These are phyloP conservation scores for Coniferiporia weirii DNA, from an alignment of 1,284 basidiomycete genomes.

Conservation along the genomic window DNA sequence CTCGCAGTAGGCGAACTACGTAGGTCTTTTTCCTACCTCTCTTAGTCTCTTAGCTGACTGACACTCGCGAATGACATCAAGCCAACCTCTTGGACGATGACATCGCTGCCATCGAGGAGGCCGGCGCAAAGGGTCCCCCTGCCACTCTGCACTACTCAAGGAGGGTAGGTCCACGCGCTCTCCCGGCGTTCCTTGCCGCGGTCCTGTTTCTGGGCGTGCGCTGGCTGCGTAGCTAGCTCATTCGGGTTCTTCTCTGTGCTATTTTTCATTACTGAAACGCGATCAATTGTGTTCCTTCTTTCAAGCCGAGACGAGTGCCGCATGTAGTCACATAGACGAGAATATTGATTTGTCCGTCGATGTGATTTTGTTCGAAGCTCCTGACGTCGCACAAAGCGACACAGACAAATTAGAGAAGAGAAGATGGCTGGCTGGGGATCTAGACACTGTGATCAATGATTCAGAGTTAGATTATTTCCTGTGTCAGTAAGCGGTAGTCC, in stretches of 20 bases:
- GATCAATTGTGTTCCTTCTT: neutral
- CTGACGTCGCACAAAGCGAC: too few species aligned
- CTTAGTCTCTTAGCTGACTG: neutral
- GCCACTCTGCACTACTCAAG: neutral
- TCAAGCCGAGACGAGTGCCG: neutral
- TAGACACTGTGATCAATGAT: too few species aligned
- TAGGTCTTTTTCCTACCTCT: conserved; percentile 24
- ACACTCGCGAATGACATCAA: conserved; percentile 9
- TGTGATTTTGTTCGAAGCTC: too few species aligned
- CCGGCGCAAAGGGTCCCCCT: conserved; percentile 31
- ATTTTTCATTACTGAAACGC: neutral
- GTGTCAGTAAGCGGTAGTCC: too few species aligned
- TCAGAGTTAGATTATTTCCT: too few species aligned
- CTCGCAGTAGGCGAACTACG: conserved; percentile 44
- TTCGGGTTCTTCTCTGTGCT: neutral
- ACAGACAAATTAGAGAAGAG: too few species aligned
- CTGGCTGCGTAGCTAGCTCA: neutral
- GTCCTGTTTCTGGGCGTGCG: neutral
- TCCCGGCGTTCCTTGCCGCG: neutral
- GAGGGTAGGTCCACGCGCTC: neutral
- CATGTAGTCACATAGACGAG: too few species aligned
- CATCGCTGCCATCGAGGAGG: conserved; percentile 38
- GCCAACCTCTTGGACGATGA: conserved; percentile 34
- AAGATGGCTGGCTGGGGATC: too few species aligned
- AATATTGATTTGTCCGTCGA: too few species aligned